phyloP scores from a whole-genome alignment of 2,329 filamentous ascomycete genomes.

The Aspergillus viridinutans region DNA sequence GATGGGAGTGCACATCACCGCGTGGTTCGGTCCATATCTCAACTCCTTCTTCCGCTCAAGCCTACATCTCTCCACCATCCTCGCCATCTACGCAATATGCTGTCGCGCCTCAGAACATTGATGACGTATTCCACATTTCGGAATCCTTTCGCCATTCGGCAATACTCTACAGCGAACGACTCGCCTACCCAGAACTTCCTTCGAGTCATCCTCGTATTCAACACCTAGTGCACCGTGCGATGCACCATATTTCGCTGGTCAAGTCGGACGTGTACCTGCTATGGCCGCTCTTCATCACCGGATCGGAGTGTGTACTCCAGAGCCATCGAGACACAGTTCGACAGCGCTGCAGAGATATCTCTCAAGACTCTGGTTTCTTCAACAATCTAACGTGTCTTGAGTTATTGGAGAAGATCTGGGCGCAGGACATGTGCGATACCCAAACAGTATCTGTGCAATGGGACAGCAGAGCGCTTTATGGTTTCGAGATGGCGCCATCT shows the following conservation, averaged over 20 bases:
- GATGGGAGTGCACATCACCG: conserved; percentile 13
- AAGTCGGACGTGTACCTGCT: conserved; percentile 83
- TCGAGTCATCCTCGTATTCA: conserved; percentile 75
- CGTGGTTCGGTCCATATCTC: conserved; percentile 7
- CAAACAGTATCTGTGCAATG: neutral
- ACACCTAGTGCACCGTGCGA: conserved; percentile 72
- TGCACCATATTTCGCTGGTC: conserved; percentile 78
- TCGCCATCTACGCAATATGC: conserved; percentile 22
- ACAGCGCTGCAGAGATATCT: conserved; percentile 77
- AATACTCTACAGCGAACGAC: conserved; percentile 81
- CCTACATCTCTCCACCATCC: conserved; percentile 28
- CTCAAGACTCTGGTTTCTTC: conserved; percentile 84
- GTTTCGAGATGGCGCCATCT: neutral
- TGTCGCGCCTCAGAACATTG: conserved; percentile 57
- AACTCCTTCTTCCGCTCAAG: conserved; percentile 11
- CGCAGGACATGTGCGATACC: conserved; percentile 28
- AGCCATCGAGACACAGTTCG: conserved; percentile 75
- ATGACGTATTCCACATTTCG: conserved; percentile 75
- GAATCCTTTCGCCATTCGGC: conserved; percentile 89
- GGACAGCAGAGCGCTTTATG: neutral
- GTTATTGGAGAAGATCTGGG: conserved; percentile 81
- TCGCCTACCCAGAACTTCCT: conserved; percentile 70
- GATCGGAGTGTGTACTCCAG: conserved; percentile 81
- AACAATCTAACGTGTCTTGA: conserved; percentile 86
- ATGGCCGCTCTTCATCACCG: conserved; percentile 88